Conservation (phyloP, 768 basidiomycete species). For the Phylloporus sp. region DNA sequence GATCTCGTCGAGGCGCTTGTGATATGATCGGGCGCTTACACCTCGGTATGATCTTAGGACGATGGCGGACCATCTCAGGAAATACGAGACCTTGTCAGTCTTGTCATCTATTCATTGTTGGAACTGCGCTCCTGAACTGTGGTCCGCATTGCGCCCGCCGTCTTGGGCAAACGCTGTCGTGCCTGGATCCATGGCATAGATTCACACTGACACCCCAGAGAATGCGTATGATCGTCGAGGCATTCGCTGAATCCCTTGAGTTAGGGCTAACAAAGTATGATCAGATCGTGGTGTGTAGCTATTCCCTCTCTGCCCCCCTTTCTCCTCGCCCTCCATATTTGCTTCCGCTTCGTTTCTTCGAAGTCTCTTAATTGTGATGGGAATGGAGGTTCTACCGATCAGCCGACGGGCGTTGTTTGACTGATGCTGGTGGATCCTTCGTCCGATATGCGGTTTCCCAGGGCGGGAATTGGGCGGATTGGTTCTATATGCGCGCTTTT, state of each 20-base stretch:
- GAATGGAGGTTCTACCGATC: slow-evolving; percentile 1
- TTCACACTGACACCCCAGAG: slow-evolving; percentile 86
- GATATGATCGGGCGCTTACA: slow-evolving; percentile 5
- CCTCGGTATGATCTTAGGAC: slow-evolving; percentile 46
- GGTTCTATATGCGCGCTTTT: not conserved
- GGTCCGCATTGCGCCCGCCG: not conserved
- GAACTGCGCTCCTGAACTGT: slow-evolving; percentile 1
- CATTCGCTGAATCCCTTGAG: slow-evolving; percentile 91
- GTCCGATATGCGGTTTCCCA: not conserved
- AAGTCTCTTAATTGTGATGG: not conserved
- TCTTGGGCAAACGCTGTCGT: not conserved
- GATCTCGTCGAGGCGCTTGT: not conserved
- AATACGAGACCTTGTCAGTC: slow-evolving; percentile 82
- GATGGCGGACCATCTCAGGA: slow-evolving; percentile 90
- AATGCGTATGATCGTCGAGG: slow-evolving; percentile 96
- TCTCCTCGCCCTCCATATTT: slow-evolving; percentile 1
- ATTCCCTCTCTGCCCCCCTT: not conserved
- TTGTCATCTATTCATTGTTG: not conserved
- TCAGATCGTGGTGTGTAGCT: slow-evolving; percentile 80
- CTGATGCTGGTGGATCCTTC: not conserved
- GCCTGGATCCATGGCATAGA: slow-evolving; percentile 33
- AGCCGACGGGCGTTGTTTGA: no score
- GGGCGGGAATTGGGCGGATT: not conserved
- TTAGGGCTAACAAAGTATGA: slow-evolving; percentile 75
- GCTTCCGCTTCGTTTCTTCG: slow-evolving; percentile 1